Evolutionary conservation across 495 filamentous ascomycete species (phyloP), one percentile per base, ranked within the genome.

Genomic region (Rostrohypoxylon terebratum): DNA sequence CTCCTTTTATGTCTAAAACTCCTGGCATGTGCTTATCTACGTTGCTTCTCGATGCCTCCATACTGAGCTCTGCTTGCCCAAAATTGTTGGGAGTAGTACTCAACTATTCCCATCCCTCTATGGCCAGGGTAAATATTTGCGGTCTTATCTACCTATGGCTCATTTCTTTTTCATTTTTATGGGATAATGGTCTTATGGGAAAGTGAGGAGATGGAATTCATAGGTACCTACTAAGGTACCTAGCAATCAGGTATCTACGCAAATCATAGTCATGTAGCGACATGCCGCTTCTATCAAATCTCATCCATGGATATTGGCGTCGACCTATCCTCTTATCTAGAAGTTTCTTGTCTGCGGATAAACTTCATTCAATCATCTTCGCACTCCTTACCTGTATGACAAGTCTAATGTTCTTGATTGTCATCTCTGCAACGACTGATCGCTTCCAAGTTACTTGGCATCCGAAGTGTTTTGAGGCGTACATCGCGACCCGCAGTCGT

Each of bases 11-110:
- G 58, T 68, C 36, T 54, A 38, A 62, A 62, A 72, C 63, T 42
- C 14, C n/a, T 63, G 38, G 42, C 70, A 72, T 68, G 70, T 72
- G 70, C 50, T 72, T 72, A 64, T 72, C 70, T 64, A 13, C 36
- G 33, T 63, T 48, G 14, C 42, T 59, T n/a, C 55, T 4, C 14
- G 21, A 59, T 18, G 54, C 44, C 28, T 11, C 38, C 18, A n/a
- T 68, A 21, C 7, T 1, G 38, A 61, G 7, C 44, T 53, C 47
- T 31, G 44, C 45, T 31, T 25, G 40, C 33, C 68, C 47, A 34
- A 20, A 68, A 40, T 21, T 55, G 40, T 60, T 38, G 36, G 45
- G 54, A 63, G 65, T 73, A 55, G 31, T 55, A 73, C 14, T 50
- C 20, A 62, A 47, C 36, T 60, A 63, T 69, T 54, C 65, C 9